Conservation (phyloP, 306 rosid species). For the Lathyrus sativus region DNA sequence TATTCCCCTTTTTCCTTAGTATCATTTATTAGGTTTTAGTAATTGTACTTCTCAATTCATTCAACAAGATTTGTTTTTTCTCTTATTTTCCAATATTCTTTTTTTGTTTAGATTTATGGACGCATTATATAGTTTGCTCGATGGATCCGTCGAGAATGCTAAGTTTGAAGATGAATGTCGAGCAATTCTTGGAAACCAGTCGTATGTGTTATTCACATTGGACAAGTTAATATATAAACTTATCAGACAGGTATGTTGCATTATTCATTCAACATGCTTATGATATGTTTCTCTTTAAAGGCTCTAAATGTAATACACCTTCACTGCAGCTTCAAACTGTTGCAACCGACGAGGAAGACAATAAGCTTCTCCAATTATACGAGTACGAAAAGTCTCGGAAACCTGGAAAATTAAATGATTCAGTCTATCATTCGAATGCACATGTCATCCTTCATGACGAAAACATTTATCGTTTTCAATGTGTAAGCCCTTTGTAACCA, state of each 20-base stretch:
- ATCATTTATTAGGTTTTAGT: neutral
- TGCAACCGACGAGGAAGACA: constrained; percentile 77
- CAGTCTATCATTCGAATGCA: constrained; percentile 85
- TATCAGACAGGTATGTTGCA: constrained; percentile 70
- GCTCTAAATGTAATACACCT: constrained; percentile 38
- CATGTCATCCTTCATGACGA: constrained; percentile 92
- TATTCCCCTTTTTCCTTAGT: neutral
- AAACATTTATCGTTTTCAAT: constrained; percentile 80
- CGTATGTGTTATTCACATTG: constrained; percentile 88
- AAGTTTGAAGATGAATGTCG: constrained; percentile 99
- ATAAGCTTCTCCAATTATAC: constrained; percentile 81
- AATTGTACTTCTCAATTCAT: neutral
- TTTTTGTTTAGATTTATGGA: constrained; percentile 63
- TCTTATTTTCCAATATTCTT: constrained; percentile 4
- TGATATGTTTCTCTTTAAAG: constrained; percentile 25
- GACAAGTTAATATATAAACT: constrained; percentile 92
- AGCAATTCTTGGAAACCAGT: constrained; percentile 87
- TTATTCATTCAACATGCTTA: constrained; percentile 24
- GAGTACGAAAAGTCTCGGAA: constrained; percentile 86
- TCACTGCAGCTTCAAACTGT: constrained; percentile 84
- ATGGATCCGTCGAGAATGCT: constrained; percentile 85
- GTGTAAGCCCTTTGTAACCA: constrained; percentile 55
- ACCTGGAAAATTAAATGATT: constrained; percentile 66
- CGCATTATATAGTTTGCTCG: constrained; percentile 84
- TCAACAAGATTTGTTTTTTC: neutral